phyloP scores from a whole-genome alignment of 768 basidiomycete species.

The Termitomyces sp. region DNA sequence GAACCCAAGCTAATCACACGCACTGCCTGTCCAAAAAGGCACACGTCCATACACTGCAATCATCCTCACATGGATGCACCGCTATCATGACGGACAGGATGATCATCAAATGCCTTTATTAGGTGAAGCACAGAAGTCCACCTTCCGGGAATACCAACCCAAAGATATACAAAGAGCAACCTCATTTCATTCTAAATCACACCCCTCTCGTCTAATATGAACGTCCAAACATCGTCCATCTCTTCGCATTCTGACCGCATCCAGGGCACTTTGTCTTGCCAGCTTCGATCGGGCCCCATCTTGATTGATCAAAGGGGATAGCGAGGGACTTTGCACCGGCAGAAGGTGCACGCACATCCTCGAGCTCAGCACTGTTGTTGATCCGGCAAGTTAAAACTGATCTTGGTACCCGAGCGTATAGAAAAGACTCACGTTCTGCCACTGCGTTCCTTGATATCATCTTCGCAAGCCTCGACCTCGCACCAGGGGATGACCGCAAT shows the following conservation, averaged over 20 bases:
- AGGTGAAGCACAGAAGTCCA: background rate
- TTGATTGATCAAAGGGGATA: conserved; percentile 92
- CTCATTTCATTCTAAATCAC: conserved; percentile 4
- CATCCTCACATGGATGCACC: background rate
- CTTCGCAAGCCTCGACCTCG: conserved; percentile 88
- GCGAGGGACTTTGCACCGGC: conserved; percentile 96
- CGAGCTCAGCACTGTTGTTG: conserved; percentile 66
- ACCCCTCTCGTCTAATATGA: conserved; percentile 53
- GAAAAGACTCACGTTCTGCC: conserved; percentile 64
- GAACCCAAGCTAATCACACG: conserved; percentile 9
- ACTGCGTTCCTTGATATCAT: conserved; percentile 95
- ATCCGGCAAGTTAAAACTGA: conserved; percentile 13
- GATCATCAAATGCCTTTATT: conserved; percentile 11
- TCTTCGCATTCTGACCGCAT: conserved; percentile 85
- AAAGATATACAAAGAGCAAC: conserved; percentile 7
- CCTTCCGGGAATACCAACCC: conserved; percentile 4
- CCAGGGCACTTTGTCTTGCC: conserved; percentile 89
- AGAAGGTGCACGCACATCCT: conserved; percentile 93
- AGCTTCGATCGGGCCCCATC: conserved; percentile 74
- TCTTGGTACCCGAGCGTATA: background rate
- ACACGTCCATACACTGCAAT: background rate
- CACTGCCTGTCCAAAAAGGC: conserved; percentile 1
- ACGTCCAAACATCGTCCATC: conserved; percentile 96
- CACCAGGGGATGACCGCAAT: conserved; percentile 95
- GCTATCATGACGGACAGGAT: conserved; percentile 1